Evolutionary conservation across 1,139 yeast genomes (phyloP), one percentile per base, ranked within the genome.

Genomic region (Suhomyces chickasaworum): DNA sequence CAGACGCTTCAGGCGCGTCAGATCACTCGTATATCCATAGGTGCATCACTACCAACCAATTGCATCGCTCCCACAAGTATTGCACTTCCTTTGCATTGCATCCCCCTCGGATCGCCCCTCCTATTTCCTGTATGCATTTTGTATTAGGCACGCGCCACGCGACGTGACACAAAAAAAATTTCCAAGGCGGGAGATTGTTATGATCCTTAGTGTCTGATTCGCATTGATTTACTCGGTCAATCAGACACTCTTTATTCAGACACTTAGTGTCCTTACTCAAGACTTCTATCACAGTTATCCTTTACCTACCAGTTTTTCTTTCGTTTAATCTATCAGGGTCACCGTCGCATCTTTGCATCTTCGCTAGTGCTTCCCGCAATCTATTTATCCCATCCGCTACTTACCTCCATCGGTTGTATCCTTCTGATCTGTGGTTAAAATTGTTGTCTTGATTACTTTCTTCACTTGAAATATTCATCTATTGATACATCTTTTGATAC

Each of bases 121-220:
- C 37, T 35, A 35, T 35, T 23, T 17, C 16, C 29, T 34, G 12
- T 4, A 27, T n/a, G 18, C 25, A 20, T 36, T 38, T 21, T 17
- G 20, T 33, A 27, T 10, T n/a, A 13, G 30, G 35, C 32, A 41
- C 36, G 35, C 40, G 16, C 41, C 27, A 42, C 46, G 46, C 47
- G 43, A 40, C 47, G 39, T 47, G 12, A 30, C 50, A 47, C 50
- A 47, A 47, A 47, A 47, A 47, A 47, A 44, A 41, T 41, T 47
- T 47, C 39, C 44, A 40, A 41, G 48, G 48, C 48, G 46, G 46
- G 45, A 25, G 46, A 41, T 31, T 45, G 44, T 46, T 42, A 29
- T 46, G 41, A 42, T 39, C 31, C 37, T 38, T 20, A n/a, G 17
- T 15, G 34, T 29, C 18, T 30, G 44, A 41, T 41, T 37, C 40